Percentiles rank a stretch among this genome's conserved stretches.
phyloP scores from a whole-genome alignment of 805 yeast species.

The Hanseniaspora guilliermondii region DNA sequence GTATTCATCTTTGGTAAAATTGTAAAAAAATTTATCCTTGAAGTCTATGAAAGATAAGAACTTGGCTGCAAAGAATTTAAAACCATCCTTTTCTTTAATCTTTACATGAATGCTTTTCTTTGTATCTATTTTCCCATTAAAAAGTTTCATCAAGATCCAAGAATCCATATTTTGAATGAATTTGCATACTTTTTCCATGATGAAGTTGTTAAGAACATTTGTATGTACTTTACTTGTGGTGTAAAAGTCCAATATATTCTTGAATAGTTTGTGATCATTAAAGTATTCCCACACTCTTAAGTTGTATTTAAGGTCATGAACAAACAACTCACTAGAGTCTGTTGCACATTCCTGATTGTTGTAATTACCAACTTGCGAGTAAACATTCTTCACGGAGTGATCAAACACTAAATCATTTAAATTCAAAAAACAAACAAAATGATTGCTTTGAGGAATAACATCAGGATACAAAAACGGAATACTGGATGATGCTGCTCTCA shows the following conservation, averaged over 20 bases:
- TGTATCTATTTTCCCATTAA: background rate
- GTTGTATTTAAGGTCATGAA: background rate
- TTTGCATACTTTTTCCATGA: background rate
- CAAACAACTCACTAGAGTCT: background rate
- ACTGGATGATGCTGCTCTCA: slow-evolving; percentile 6
- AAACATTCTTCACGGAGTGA: background rate
- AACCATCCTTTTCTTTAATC: slow-evolving; percentile 8
- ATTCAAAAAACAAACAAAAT: slow-evolving; percentile 9
- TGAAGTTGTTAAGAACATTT: background rate
- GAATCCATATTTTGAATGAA: slow-evolving; percentile 12
- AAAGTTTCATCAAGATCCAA: slow-evolving; percentile 7
- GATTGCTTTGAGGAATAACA: slow-evolving; percentile 8
- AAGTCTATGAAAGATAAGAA: background rate
- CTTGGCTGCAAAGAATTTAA: slow-evolving; percentile 1
- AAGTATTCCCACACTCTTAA: slow-evolving; percentile 9
- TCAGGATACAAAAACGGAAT: slow-evolving; percentile 11
- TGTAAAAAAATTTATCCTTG: background rate
- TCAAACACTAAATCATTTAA: slow-evolving; percentile 4
- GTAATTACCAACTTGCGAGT: slow-evolving; percentile 10
- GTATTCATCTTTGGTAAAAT: background rate
- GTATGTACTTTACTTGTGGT: background rate
- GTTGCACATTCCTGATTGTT: background rate
- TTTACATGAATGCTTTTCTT: background rate
- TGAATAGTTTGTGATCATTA: background rate
- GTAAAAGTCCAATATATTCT: background rate